Base-by-base conservation (phyloP, 768 basidiomycete species). In the Suillus placidus region DNA sequence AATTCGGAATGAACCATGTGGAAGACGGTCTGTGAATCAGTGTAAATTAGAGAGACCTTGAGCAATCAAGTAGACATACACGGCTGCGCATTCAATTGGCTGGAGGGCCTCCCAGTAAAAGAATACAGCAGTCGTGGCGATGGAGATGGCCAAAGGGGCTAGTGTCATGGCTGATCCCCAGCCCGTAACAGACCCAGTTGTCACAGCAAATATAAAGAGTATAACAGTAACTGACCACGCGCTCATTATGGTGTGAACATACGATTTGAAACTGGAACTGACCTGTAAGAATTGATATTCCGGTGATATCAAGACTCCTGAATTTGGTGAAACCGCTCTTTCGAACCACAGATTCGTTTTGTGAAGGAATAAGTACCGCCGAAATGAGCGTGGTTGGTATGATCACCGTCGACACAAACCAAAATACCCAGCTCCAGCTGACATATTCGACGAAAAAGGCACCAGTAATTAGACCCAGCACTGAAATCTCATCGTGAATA, bases 91-190 rank as follows among this genome's bases (percentile, higher is more conserved):
- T 18, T 78, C 71, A 35, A 72, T 71, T 6, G 78, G 79, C 18
- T 83, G 71, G 2, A 65, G 64, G 6, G 76, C 69, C 65, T 84
- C 82, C 76, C 78, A 84, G 47, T 75, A 68, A 73, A 85, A 81
- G 75, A 86, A 86, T 2, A 37, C 70, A 26, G 72, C 69, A 54
- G 78, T 69, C 30, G 80, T 63, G 14, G 79, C 38, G 68, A 82
- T 70, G 20, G 83, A 78, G 51, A 85, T 69, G 43, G 84, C 69
- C 58, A 86, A 74, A 2, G 84, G 81, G 3, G 78, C 81, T 58
- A 85, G 73, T 67, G 84, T 81, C n/a, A 20, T 55, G 20, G 20
- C 34, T 55, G 54, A 55, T 8, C 30, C 16, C 85, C 84, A 86
- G 6, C 84, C 83, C 32, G 70, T 72, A n/a, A 78, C 78, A 0